Conservation (phyloP, 2,329 filamentous ascomycete genomes). For the Fusarium pseudonygamai region DNA sequence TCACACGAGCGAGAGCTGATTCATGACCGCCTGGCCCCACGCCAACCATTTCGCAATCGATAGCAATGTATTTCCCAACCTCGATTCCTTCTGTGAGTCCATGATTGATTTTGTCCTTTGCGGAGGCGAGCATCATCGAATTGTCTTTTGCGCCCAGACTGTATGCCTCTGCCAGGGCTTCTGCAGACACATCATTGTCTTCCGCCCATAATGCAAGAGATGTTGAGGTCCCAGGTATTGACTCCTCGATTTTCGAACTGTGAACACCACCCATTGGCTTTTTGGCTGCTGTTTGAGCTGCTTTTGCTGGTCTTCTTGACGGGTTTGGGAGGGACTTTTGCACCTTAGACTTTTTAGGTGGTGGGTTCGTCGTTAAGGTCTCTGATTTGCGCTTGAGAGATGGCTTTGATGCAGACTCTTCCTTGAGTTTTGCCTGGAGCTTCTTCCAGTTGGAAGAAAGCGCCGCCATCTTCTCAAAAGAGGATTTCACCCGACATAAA, state of each 20-base stretch:
- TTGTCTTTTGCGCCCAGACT: constrained; percentile 61
- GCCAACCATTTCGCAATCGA: constrained; percentile 99
- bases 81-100: constrained; percentile 70
- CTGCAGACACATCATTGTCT: constrained; percentile 68
- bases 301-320: constrained; percentile 4
- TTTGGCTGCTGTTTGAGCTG: constrained; percentile 15
- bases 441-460: constrained; percentile 82
- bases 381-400: constrained; percentile 56
- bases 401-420: constrained; percentile 52
- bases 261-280: constrained; percentile 65
- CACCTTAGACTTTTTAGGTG: constrained; percentile 45
- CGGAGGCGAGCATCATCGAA: constrained; percentile 57
- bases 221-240: constrained; percentile 56
- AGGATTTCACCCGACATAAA: background rate
- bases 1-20: constrained; percentile 85
- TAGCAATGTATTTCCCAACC: constrained; percentile 87
- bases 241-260: constrained; percentile 56
- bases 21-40: constrained; percentile 75
- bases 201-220: constrained; percentile 69
- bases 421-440: constrained; percentile 71
- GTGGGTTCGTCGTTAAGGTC: constrained; percentile 38
- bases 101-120: constrained; percentile 67
- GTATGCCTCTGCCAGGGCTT: constrained; percentile 70
- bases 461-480: constrained; percentile 48
- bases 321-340: constrained; percentile 11